These are phyloP conservation scores for Triticum monococcum DNA, from an alignment of 176 grass and related monocot genomes.

Conservation along the genomic window DNA sequence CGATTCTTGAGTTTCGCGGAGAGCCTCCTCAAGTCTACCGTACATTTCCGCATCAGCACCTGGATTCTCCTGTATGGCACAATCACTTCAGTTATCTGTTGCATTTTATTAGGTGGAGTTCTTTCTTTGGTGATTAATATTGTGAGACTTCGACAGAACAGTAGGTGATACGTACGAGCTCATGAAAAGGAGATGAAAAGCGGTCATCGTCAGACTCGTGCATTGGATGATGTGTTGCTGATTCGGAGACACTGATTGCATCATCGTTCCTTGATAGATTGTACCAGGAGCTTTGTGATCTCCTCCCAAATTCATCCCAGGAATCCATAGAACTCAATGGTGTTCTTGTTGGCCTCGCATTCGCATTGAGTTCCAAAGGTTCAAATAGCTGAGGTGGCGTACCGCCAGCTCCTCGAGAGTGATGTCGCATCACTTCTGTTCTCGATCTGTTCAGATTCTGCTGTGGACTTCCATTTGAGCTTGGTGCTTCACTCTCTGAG, in stretches of 20 bases:
- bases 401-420: slow-evolving; percentile 1
- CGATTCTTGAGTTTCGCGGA: slow-evolving; percentile 46
- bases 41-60: slow-evolving; percentile 50
- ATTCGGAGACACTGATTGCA: slow-evolving; percentile 22
- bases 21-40: slow-evolving; percentile 56
- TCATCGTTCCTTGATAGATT: slow-evolving; percentile 38
- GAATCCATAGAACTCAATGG: slow-evolving; percentile 22
- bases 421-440: slow-evolving; percentile 16
- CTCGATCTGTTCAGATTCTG: slow-evolving; percentile 26
- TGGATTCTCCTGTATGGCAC: slow-evolving; percentile 31
- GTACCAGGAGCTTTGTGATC: slow-evolving; percentile 2
- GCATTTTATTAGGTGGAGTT: neutral
- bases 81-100: slow-evolving; percentile 17
- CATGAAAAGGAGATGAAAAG: slow-evolving; percentile 30
- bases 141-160: neutral
- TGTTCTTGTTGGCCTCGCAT: neutral
- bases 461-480: slow-evolving; percentile 28
- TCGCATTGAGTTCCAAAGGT: neutral
- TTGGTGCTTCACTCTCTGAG: slow-evolving; percentile 24
- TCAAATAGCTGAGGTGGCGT: slow-evolving; percentile 12
- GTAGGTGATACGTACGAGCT: slow-evolving; percentile 27
- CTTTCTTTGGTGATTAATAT: neutral
- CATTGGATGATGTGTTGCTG: neutral
- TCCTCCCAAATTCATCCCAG: slow-evolving; percentile 35
- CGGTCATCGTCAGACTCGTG: slow-evolving; percentile 22